Conservation (phyloP, 495 filamentous ascomycete species). For the Podospora bellae-mahoneyi region DNA sequence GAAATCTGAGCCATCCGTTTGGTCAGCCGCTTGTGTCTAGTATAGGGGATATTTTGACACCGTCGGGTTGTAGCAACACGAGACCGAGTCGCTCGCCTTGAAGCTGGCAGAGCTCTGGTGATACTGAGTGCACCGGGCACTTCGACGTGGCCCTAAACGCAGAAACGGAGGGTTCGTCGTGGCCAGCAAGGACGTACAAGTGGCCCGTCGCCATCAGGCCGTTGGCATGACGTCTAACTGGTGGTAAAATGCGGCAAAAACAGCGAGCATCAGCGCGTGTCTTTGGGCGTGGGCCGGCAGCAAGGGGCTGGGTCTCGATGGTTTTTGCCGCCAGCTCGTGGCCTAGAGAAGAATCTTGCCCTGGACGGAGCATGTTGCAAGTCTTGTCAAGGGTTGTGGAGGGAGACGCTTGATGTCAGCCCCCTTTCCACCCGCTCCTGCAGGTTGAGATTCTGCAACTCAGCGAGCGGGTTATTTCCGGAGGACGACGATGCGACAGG, state of each 20-base stretch:
- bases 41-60: background rate
- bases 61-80: background rate
- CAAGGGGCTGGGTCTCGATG: background rate
- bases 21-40: background rate
- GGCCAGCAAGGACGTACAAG: background rate
- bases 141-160: background rate
- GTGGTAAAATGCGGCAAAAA: conserved; percentile 31
- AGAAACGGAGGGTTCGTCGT: background rate
- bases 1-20: background rate
- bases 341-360: background rate
- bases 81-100: background rate
- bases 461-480: conserved; percentile 1
- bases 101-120: background rate
- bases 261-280: conserved; percentile 1
- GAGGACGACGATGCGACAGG: background rate
- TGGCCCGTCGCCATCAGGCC: conserved; percentile 8
- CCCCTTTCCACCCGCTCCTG: background rate
- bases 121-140: background rate
- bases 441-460: conserved; percentile 1
- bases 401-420: background rate
- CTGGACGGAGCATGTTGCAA: background rate
- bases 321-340: background rate
- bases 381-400: background rate
- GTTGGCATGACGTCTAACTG: conserved; percentile 20
- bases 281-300: background rate